Conservation (phyloP, 768 basidiomycete genomes). For the Kockovaella imperatae region DNA sequence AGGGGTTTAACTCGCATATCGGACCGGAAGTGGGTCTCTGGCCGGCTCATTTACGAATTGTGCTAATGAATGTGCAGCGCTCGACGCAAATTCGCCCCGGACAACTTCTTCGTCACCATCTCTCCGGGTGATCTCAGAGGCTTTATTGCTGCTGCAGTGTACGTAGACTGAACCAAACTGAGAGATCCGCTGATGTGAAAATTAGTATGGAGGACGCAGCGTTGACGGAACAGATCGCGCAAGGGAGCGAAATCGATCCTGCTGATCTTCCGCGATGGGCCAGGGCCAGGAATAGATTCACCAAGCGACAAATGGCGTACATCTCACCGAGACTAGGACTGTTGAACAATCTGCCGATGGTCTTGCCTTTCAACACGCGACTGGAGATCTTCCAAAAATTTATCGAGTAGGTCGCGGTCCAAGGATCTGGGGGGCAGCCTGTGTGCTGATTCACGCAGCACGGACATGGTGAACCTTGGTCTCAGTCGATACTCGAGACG, state of each 20-base stretch:
- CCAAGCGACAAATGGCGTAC: conserved; percentile 64
- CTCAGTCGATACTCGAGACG: conserved; percentile 38
- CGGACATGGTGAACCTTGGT: conserved; percentile 49
- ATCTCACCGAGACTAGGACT: conserved; percentile 80
- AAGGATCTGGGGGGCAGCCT: neutral
- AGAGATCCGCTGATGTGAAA: too few relatives aligned
- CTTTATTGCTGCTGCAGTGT: conserved; percentile 70
- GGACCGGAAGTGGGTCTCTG: conserved; percentile 67
- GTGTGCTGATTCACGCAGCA: too few relatives aligned
- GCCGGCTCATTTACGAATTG: neutral
- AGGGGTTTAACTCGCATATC: conserved; percentile 72
- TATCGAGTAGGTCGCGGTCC: conserved; percentile 46
- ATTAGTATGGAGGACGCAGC: conserved; percentile 20
- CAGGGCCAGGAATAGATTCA: conserved; percentile 41
- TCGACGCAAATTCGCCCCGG: conserved; percentile 69
- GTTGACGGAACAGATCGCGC: conserved; percentile 17
- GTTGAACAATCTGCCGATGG: conserved; percentile 91
- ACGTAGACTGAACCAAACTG: conserved; percentile 1
- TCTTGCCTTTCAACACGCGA: conserved; percentile 85
- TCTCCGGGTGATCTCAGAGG: conserved; percentile 55
- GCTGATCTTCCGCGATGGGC: conserved; percentile 29
- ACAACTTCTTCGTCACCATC: conserved; percentile 71
- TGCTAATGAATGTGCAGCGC: conserved; percentile 53
- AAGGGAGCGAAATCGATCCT: conserved; percentile 4
- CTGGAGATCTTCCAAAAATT: conserved; percentile 83